Base-by-base conservation (phyloP, 2,329 filamentous ascomycete genomes). In the Fusarium beomiforme region DNA sequence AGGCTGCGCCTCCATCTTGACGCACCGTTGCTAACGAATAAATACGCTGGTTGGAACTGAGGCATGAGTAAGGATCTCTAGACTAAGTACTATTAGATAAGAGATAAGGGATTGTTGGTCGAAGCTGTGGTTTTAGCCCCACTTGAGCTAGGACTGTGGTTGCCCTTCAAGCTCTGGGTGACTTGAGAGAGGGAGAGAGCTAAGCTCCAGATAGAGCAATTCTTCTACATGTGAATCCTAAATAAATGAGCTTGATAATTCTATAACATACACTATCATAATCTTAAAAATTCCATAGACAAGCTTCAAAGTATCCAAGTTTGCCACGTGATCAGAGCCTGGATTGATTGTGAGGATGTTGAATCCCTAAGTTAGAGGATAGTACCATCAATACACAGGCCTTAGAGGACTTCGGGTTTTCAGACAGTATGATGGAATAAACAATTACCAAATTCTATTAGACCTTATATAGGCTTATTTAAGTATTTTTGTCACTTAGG, bases 71-170 rank as follows among this genome's bases (percentile, higher is more conserved):
- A 42, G 47, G 41, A 17, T 42, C 49, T 63, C 49, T 55, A 10
- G 29, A 46, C 55, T n/a, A n/a, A n/a, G n/a, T n/a, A n/a, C n/a
- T 68, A 67, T 67, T 59, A 59, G 59, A 67, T 70, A 69, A 72
- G 67, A 62, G 56, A 60, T 53, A 68, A 59, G 65, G 59, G 54
- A 46, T 43, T 24, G 50, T 69, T 63, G 64, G 64, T 59, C 51
- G 19, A 50, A 41, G 26, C n/a, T 50, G 70, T 76, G 74, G 72
- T 65, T 68, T 61, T 42, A 33, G 58, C 47, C 57, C 71, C 71
- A 66, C 69, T 59, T 21, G 21, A 46, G 50, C 59, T 60, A 42
- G 49, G 53, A 59, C 59, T 43, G 51, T 64, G 56, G 70, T n/a
- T 24, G 24, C 31, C n/a, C 41, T 41, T 51, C 31, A 42, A 70